A percentile compares a stretch with the other conserved stretches of the same genome.
phyloP scores from a whole-genome alignment of 1,284 basidiomycete species.

The Trametes sp. region DNA sequence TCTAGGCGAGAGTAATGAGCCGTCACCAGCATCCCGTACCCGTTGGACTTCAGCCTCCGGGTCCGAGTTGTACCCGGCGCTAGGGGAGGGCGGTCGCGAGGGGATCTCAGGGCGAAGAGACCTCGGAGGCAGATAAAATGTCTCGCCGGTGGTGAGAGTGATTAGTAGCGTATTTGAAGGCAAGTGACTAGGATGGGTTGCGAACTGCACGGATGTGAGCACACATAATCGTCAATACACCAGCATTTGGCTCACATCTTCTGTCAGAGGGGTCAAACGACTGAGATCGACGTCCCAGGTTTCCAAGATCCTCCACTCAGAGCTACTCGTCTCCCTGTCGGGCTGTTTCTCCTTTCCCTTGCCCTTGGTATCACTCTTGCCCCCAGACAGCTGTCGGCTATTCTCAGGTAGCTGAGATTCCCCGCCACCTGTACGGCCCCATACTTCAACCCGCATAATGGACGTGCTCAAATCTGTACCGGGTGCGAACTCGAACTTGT shows the following conservation, averaged over 20 bases:
- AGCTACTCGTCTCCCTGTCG: slow-evolving; percentile 29
- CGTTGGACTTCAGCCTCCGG: slow-evolving; percentile 61
- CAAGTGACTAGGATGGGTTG: slow-evolving; percentile 55
- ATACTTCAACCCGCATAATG: slow-evolving; percentile 62
- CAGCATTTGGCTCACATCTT: slow-evolving; percentile 59
- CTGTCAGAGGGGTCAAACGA: slow-evolving; percentile 66
- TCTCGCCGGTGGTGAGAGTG: slow-evolving; percentile 61
- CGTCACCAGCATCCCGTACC: slow-evolving; percentile 27
- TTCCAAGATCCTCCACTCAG: slow-evolving; percentile 69
- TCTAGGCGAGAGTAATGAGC: slow-evolving; percentile 22
- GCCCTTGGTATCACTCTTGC: slow-evolving; percentile 43
- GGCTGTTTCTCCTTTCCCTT: slow-evolving; percentile 51
- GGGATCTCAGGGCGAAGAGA: slow-evolving; percentile 43
- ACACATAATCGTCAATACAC: slow-evolving; percentile 16
- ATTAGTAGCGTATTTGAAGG: slow-evolving; percentile 80
- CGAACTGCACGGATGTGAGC: slow-evolving; percentile 45
- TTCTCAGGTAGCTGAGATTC: background rate
- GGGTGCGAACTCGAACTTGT: slow-evolving; percentile 53
- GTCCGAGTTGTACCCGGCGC: slow-evolving; percentile 72
- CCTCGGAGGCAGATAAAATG: slow-evolving; percentile 63
- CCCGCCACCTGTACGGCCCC: slow-evolving; percentile 49
- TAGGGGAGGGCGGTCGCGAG: slow-evolving; percentile 57
- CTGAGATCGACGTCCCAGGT: slow-evolving; percentile 73
- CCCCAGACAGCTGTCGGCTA: background rate
- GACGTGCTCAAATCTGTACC: slow-evolving; percentile 57